Evolutionary conservation across 2,329 filamentous ascomycete genomes (phyloP), one percentile per base, ranked within the genome.

Genomic region (Fonsecaea pedrosoi): DNA sequence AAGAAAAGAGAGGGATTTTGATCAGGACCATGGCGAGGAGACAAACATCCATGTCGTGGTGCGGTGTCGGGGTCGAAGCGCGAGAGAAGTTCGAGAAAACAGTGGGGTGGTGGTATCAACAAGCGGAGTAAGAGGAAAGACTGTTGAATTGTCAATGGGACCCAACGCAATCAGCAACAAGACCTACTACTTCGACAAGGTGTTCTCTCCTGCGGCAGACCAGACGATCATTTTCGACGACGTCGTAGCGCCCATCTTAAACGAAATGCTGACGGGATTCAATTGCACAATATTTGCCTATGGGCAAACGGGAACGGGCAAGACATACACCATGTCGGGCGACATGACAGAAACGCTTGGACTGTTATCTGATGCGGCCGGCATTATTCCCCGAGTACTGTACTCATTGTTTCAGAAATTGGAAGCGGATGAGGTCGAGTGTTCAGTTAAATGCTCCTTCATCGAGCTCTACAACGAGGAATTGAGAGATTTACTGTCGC

Each of bases 231-330:
- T 99, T 8, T 99, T 95, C 76, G 94, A 99, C 71, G 94, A 98
- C 79, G 94, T 96, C 4, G 95, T 98, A 15, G 89, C 90, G 71
- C 96, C 96, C 0, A 94, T 99, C 64, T 77, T 99, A 38, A 92
- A 96, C 73, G 94, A 99, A 92, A 97, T 98, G 85, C 86, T 99
- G 50, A 86, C 89, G 30, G 95, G 95, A 60, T 98, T 92, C 81
- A 99, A 99, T 78, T 99, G 95, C 81, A 99, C 95, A 4, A 97
- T 99, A 67, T 99, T 99, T 74, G 95, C 95, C 38, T 99, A 99
- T 77, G 95, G 95, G 32, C 95, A 99, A 78, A 99, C 95, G 0
- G 95, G 95, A 54, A 99, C 95, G 0, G 95, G 95, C 73, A 99
- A 99, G 79, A 99, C 95, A 13, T 99, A 99, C 79, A 99, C 95